Evolutionary conservation across 768 basidiomycete species (phyloP), one percentile per base, ranked within the genome.

Genomic region (Boletus sp.): DNA sequence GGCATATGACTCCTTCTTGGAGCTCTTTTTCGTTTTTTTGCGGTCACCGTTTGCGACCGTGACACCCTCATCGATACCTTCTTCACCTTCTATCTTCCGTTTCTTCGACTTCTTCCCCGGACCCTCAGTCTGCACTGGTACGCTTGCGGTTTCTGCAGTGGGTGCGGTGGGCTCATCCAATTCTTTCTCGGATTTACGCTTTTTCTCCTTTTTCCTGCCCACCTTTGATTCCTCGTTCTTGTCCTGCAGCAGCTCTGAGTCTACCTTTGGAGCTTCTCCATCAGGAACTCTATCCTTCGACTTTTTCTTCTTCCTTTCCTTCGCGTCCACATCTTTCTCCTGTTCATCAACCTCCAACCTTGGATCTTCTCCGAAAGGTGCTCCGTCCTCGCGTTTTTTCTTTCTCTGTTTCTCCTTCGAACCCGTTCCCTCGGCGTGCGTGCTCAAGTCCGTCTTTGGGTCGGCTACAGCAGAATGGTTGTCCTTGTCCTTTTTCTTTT

Each of bases 31-130:
- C 47, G 62, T 56, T 52, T 70, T 70, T 65, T 71, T 67, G 36
- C 57, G 50, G 35, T 57, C 61, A 17, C 50, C 59, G 8, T 48
- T 42, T 7, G 18, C 50, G 12, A 52, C 56, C 20, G 24, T 37
- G 36, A 54, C 56, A 32, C 60, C 64, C 15, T 44, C 57, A 17
- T 57, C 57, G 10, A 50, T 62, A 5, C 9, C 45, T 7, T 58
- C 61, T 7, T 60, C 33, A 14, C 51, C 46, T 47, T 59, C 54
- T 63, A 66, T 70, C 58, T 69, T 75, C 50, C 73, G 73, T 59
- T 76, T 78, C 57, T 72, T 77, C 39, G 63, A 66, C 58, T 67
- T 67, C 30, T 59, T 62, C 33, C 47, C 54, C 37, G 60, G 46
- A 8, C 32, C 48, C 36, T 37, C 55, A 36, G 56, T 47, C 47